A percentile compares a stretch with the other conserved stretches of the same genome.
Conservation (phyloP, 176 grass and related monocot species). For the Stipa capillata region DNA sequence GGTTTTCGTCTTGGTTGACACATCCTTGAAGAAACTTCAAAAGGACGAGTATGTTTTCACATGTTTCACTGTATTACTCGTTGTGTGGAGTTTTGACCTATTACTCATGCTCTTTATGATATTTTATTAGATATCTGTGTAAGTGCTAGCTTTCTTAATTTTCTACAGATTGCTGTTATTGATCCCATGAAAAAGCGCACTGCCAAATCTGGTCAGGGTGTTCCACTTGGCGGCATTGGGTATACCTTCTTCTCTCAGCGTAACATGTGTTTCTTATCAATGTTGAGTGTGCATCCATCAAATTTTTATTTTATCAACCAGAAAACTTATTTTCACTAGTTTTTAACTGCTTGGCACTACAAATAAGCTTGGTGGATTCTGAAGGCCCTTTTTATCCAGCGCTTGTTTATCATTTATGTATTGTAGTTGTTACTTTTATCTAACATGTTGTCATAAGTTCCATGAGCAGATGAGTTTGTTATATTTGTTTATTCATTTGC, state of each 20-base stretch:
- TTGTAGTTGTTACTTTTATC: not conserved
- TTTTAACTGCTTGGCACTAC: not conserved
- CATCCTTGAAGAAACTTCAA: conserved; percentile 78
- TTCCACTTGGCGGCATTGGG: conserved; percentile 96
- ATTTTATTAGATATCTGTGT: not conserved
- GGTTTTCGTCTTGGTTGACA: conserved; percentile 72
- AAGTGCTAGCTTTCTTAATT: conserved; percentile 15
- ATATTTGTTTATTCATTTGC: conserved; percentile 7
- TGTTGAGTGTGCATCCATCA: not conserved
- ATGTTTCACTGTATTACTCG: not conserved
- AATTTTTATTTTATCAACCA: not conserved
- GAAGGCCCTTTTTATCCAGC: not conserved
- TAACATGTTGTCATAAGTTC: not conserved
- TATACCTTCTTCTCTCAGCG: conserved; percentile 31
- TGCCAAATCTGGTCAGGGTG: conserved; percentile 71
- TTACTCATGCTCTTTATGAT: not conserved
- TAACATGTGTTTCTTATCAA: conserved; percentile 6
- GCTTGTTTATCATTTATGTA: conserved; percentile 6
- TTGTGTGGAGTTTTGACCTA: not conserved
- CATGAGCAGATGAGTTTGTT: not conserved
- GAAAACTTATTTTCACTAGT: not conserved
- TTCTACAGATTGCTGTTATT: conserved; percentile 64
- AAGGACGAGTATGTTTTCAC: conserved; percentile 63
- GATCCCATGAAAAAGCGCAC: conserved; percentile 76
- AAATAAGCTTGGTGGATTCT: not conserved